Base-by-base conservation (phyloP, 1,284 basidiomycete genomes). In the Flammula alnicola region DNA sequence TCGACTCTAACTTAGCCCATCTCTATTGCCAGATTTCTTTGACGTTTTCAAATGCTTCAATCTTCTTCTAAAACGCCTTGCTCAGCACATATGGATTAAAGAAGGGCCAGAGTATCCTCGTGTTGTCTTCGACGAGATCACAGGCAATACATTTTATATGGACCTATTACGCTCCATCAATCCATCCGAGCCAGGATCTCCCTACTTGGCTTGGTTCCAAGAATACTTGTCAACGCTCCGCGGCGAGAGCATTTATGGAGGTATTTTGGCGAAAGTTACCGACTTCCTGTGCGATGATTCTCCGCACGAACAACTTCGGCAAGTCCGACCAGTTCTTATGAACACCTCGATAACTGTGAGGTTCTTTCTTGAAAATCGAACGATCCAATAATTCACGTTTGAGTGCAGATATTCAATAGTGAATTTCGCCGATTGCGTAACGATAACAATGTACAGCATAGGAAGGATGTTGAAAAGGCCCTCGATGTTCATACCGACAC, bases 41-140 rank as follows among this genome's bases (percentile, higher is more conserved):
- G 69, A 79, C 43, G 73, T 93, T 36, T 68, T 95, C 10, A 77
- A 75, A 47, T 86, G 74, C 56, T 84, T 83, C 55, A 65, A 75
- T 14, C 70, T 79, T 51, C 73, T 83, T 52, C 71, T 81, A 46
- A 80, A 77, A 59, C 79, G 78, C 37, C 64, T 87, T 47, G 74
- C 74, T 2, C 62, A 68, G 3, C 63, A 74, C 11, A 64, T 90
- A 11, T 95, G 93, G 93, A 62, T 70, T 16, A 82, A 77, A 30
- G 86, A 91, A 63, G 72, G 73, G 1, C 68, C 76, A 14, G 84
- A 88, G 57, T 89, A 82, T 62, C 86, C 92, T 1, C 80, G 85
- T 55, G 77, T 88, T 31, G 77, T 92, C 1, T 87, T 94, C 60
- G 89, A 88, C 57, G 80, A 86, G n/a, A 80, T 95, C 61, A 91